Base-by-base conservation (phyloP, 345 rosid genomes). In the Syzygium jambos region DNA sequence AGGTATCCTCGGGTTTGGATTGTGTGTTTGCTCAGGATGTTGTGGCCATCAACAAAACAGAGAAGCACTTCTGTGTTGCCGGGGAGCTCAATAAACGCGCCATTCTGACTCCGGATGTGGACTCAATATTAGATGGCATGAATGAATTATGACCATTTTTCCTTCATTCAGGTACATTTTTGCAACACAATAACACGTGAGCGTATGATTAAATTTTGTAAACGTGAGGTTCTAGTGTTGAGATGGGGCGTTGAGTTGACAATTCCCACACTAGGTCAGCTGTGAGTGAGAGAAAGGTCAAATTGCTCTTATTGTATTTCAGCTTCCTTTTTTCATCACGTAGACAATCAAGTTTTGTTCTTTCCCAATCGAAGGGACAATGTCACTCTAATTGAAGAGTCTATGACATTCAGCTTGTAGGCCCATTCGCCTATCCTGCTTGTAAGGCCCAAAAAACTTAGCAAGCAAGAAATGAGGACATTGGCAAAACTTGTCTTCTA, bases 11-110 rank as follows among this genome's bases (percentile, higher is more conserved):
- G 15, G 97, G 99, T 30, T 89, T 91, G 89, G 93, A 93, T 88
- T 89, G 93, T 23, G 85, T 86, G 85, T 94, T 95, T 92, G 91
- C 97, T 29, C 96, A 96, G 90, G 95, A 97, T 86, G 94, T 94
- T 51, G 92, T 91, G 68, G 93, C 93, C 46, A 88, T 96, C 82
- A 88, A 93, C 84, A 89, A 93, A 12, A 90, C 86, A 29, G 92
- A 93, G 88, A 93, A 94, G 91, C 92, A 86, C 3, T 96, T 94
- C 78, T 91, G 95, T 80, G 82, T 88, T 21, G 88, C 94, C 52
- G 98, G 97, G 85, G 95, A 95, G 90, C 91, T 95, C 68, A 84
- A 88, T 89, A 95, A 94, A 93, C 96, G 94, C 9, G 95, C 91
- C 38, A 90, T 92, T 88, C 84, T 96, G 61, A 93, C 95, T 41